Base-by-base conservation (phyloP, 2,329 filamentous ascomycete species). In the Neofusicoccum laricinum region DNA sequence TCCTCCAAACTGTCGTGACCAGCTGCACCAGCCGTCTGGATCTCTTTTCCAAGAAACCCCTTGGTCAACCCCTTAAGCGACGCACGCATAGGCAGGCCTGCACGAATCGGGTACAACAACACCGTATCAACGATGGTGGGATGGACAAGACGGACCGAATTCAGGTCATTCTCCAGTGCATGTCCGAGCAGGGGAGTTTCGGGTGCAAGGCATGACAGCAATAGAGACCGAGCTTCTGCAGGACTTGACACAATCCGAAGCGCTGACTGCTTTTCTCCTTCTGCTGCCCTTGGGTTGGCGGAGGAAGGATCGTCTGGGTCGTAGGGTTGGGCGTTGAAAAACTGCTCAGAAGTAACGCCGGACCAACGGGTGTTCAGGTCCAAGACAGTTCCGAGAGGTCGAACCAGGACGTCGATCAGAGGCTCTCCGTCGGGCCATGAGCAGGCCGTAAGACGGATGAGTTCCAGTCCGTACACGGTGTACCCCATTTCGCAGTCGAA, bases 401-500 rank as follows among this genome's bases (percentile, higher is more conserved):
- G 85, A 7, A 98, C 93, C 0, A 98, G 84, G 0, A 97, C 84
- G 72, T 99, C 95, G 4, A 98, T 80, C 0, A 99, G 77, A 61
- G 85, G 84, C 61, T 88, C 85, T 19, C 91, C 90, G 8, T 84
- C 81, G 0, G 94, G 94, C 93, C 95, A 99, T 10, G 89, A 87
- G 3, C 94, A 89, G 4, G 91, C 93, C 0, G 95, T 98, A 2
- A 99, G 78, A 8, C 95, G 91, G 64, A 98, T 89, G 17, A 99
- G 84, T 75, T 99, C 95, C 68, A 98, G 80, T 0, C 96, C 95
- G 57, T 90, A 78, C 0, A 91, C 91, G 0, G 96, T 99, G 73
- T 96, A 98, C 4, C 91, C 92, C 95, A 99, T 99, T 74, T 99
- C 95, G 71, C 95, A 98, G 75, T 99, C 95, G 71, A 99, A 94